These are phyloP conservation scores for Halenospora varia DNA, from an alignment of 495 filamentous ascomycete species.

Conservation along the genomic window DNA sequence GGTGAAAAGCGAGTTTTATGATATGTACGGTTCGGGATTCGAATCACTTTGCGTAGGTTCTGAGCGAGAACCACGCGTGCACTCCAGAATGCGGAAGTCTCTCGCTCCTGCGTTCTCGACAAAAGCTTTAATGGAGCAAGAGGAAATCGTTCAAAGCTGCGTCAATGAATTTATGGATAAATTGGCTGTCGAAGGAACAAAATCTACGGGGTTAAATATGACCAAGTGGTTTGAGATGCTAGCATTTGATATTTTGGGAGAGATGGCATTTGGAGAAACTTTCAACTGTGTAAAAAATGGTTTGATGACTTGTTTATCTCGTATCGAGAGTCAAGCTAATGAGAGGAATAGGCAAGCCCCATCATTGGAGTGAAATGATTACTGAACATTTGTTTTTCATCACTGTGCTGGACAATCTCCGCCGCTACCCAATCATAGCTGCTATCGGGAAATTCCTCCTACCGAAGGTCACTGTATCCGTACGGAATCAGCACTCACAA, in stretches of 20 bases:
- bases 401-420: background rate
- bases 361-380: background rate
- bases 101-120: constrained; percentile 53
- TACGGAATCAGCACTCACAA: background rate
- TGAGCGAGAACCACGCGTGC: constrained; percentile 14
- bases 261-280: background rate
- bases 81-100: constrained; percentile 38
- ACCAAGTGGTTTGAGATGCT: constrained; percentile 30
- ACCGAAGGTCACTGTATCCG: background rate
- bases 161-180: constrained; percentile 41
- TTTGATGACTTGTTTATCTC: background rate
- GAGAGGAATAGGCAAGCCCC: background rate
- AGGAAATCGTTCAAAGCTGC: constrained; percentile 39
- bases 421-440: background rate
- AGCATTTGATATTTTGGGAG: background rate
- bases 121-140: constrained; percentile 40
- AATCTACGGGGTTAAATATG: constrained; percentile 46
- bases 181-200: constrained; percentile 24
- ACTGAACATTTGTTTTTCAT: background rate
- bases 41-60: background rate
- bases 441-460: background rate
- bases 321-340: background rate
- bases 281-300: background rate
- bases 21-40: background rate
- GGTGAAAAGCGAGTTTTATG: background rate